Evolutionary conservation across 768 basidiomycete genomes (phyloP), one percentile per base, ranked within the genome.

Genomic region (Tulasnella sp.): DNA sequence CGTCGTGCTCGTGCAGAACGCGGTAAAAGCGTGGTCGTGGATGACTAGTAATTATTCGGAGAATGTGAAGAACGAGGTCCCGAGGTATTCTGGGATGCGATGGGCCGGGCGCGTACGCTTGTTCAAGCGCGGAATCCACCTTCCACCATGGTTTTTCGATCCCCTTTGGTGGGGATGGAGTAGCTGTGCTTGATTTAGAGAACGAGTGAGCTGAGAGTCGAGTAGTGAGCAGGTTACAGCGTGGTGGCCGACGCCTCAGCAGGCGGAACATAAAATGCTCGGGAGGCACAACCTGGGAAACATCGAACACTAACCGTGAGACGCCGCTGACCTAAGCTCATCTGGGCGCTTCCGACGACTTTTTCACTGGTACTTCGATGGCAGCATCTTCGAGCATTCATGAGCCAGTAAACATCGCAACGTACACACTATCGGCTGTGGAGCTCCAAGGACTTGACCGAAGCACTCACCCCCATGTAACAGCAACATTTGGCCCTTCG

Each of bases 11-110:
- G 18, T 74, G n/a, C 41, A 74, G 22, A 24, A 80, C 44, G 31
- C 31, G 24, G 24, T 37, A 41, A 42, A 74, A 74, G 3, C 22
- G 18, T 40, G 44, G 74, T 24, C 72, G 79, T 16, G 79, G 79
- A 31, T 74, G 72, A n/a, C 28, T 31, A 37, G 74, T 46, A 24
- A 54, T 74, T 8, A 80, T 42, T 37, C 46, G 28, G 28, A 80
- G n/a, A 50, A 80, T 69, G 18, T 46, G 69, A 31, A 80, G 72
- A 22, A 80, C 79, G 44, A 80, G 79, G 31, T 80, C 72, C 34
- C 72, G 77, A 41, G 77, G 77, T 22, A 76, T 75, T 14, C 46
- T 24, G n/a, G 74, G 46, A 28, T 40, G 40, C 46, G 74, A 48
- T 37, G 74, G 74, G n/a, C 46, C 46, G 37, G 74, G 74, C n/a